Base-by-base conservation (phyloP, 306 rosid species). In the Crotalaria pallida region DNA sequence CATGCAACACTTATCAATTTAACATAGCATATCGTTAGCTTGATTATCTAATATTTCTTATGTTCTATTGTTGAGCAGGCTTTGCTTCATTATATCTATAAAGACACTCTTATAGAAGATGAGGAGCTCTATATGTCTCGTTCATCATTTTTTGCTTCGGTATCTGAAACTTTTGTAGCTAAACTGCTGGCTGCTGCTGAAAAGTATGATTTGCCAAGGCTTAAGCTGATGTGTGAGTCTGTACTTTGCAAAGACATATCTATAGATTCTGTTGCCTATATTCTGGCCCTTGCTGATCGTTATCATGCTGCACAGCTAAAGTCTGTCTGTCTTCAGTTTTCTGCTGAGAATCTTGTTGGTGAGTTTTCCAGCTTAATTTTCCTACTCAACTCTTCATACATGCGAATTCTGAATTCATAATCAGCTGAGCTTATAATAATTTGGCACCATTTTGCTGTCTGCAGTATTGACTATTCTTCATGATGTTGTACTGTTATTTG, bases 291-390 rank as follows among this genome's bases (percentile, higher is more conserved):
- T 78, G 99, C 99, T 15, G 99, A 91, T 69, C 88, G 85, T 47
- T 82, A 85, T 82, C 88, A 81, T 45, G 97, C 97, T 16, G 71
- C 96, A 12, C 97, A 94, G 29, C 75, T 94, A 62, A 94, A 94
- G 86, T 84, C 97, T 43, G 81, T 85, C 59, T 91, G 99, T 77
- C 89, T 94, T 26, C 91, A 87, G 67, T 94, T 94, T 88, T 79
- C 95, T 29, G 95, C 97, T 38, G 99, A 91, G 74, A 94, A 94
- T 71, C 97, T 94, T 69, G 92, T 88, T 15, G 97, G 99, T 94
- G 85, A 27, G 88, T 77, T 79, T 31, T 75, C 58, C 55, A 79
- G 51, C 69, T 58, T 44, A 45, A 29, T 11, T 63, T 62, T 78
- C 43, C 62, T 27, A 23, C 5, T 7, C 31, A 16, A 60, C 18